Percentiles rank a stretch among this genome's conserved stretches.
Conservation (phyloP, 2,329 filamentous ascomycete species). For the Colletotrichum musae region DNA sequence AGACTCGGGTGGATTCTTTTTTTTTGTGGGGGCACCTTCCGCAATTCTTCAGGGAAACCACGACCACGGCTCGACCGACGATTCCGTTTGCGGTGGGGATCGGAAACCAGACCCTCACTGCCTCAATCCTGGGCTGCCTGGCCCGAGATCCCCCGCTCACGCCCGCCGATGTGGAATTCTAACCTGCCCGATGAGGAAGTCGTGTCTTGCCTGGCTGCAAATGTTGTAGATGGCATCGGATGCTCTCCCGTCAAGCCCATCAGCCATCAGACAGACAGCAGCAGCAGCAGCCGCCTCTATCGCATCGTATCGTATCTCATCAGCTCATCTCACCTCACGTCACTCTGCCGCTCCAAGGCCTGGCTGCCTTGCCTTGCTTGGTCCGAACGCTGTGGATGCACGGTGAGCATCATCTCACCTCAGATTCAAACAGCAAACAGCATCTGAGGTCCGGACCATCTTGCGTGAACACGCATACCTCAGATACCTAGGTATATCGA, state of each 20-base stretch:
- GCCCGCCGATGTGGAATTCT: neutral
- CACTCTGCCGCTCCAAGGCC: too few species aligned
- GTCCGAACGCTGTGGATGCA: neutral
- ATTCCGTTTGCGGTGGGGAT: slow-evolving; percentile 30
- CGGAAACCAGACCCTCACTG: neutral
- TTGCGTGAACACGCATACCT: neutral
- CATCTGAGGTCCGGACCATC: neutral
- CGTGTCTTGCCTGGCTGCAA: neutral
- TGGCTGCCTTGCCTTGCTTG: neutral
- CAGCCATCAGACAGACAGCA: too few species aligned
- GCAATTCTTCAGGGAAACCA: slow-evolving; percentile 2
- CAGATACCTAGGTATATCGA: neutral
- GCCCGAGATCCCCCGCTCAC: slow-evolving; percentile 24
- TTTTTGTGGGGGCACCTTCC: slow-evolving; percentile 8
- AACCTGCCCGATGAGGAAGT: slow-evolving; percentile 6
- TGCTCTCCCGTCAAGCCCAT: too few species aligned
- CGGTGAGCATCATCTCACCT: neutral
- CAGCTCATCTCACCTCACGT: too few species aligned
- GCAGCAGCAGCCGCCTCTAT: too few species aligned
- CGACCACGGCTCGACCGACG: slow-evolving; percentile 28
- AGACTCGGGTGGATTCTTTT: neutral
- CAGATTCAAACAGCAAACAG: neutral
- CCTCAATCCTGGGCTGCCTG: neutral
- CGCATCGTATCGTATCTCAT: too few species aligned
- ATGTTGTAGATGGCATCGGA: too few species aligned